These are phyloP conservation scores for Blastomyces gilchristii DNA, from an alignment of 2,329 filamentous ascomycete genomes.

Conservation along the genomic window DNA sequence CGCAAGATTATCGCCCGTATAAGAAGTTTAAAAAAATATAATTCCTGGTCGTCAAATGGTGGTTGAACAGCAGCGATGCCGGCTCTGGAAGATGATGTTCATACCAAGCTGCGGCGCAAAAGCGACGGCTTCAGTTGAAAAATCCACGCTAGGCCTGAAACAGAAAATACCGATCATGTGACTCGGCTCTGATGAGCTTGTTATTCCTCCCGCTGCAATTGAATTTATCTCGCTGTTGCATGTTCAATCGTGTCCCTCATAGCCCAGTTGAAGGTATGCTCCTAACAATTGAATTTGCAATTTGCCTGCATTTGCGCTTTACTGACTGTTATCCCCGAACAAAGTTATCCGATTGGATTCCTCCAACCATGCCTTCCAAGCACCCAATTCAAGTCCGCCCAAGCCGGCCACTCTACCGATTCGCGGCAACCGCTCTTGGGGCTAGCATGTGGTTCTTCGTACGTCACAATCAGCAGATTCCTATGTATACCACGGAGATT, in stretches of 20 bases:
- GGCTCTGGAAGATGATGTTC: background rate
- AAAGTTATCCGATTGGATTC: background rate
- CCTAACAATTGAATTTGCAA: background rate
- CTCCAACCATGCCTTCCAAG: slow-evolving; percentile 29
- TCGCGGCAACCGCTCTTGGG: slow-evolving; percentile 74
- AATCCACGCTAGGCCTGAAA: background rate
- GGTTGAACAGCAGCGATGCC: background rate
- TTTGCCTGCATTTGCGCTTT: background rate
- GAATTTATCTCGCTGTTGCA: background rate
- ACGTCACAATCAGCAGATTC: slow-evolving; percentile 32
- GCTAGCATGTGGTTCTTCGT: slow-evolving; percentile 99
- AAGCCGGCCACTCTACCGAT: slow-evolving; percentile 63
- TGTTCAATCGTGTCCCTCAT: slow-evolving; percentile 3
- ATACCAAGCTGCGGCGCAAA: background rate
- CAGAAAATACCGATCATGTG: background rate
- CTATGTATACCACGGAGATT: slow-evolving; percentile 16
- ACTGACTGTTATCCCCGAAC: background rate
- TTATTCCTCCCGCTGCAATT: background rate
- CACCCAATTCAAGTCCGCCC: slow-evolving; percentile 46
- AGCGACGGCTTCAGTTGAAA: background rate
- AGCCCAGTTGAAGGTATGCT: slow-evolving; percentile 3
- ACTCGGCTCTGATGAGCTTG: background rate
- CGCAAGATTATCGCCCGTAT: background rate
- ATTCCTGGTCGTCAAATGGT: background rate
- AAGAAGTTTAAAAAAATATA: background rate